Evolutionary conservation across 768 basidiomycete species (phyloP), one percentile per base, ranked within the genome.

Genomic region (Suillus spraguei): DNA sequence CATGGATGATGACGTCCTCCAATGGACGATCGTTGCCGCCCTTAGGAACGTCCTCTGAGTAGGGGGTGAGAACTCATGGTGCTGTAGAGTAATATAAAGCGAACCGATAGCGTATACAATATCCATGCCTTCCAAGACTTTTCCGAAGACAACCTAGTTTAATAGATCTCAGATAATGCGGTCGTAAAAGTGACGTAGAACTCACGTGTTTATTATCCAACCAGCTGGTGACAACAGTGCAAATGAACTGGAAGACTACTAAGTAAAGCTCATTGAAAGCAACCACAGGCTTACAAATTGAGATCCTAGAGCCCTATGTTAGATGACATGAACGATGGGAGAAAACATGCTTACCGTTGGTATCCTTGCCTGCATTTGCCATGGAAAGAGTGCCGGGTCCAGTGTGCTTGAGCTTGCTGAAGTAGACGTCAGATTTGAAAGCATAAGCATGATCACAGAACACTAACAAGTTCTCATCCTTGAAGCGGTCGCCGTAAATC

Each of bases 361-460:
- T 97, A 75, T 96, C 91, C 76, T 88, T 90, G 72, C 89, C 90
- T 61, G 94, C 87, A 71, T 97, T 98, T 56, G 96, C 96, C 96
- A 98, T 97, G 2, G 94, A 95, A 63, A 97, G 85, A 62, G 85
- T 82, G 66, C 96, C 96, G 58, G 92, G 86, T 42, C 87, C 88
- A 69, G 92, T 91, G 83, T 99, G 97, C 76, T 87, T 89, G 76
- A 99, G 91, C 85, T 98, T 97, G 85, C 95, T 97, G 69, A 55
- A 64, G 33, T 11, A 32, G n/a, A 14, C 17, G 4, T 58, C 53
- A 49, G 59, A 42, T 28, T 60, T 22, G 32, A 49, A n/a, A 46
- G 4, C 28, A 59, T 33, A 13, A 32, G 17, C 32, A 2, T 17
- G 16, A 32, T n/a, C 28, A 24, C 14, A 17, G 47, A 35, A 71